Evolutionary conservation across 2,329 filamentous ascomycete genomes (phyloP), one percentile per base, ranked within the genome.

Genomic region (Colletotrichum melonis): DNA sequence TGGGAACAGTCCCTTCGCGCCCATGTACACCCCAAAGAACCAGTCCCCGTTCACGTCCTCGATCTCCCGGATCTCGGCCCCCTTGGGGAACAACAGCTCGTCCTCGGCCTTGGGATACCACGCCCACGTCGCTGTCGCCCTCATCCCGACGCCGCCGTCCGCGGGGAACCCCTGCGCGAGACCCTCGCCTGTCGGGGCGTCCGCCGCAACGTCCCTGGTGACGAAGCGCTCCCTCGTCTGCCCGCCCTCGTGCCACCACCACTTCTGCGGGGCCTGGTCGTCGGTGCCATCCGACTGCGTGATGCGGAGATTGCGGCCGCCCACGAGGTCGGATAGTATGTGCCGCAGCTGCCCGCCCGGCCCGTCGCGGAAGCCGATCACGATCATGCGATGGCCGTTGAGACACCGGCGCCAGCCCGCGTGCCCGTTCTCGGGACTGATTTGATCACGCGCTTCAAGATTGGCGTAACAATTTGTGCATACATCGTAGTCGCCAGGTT

Each of bases 1-100:
- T 5, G 95, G 95, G 79, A 98, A 97, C 76, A 98, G 78, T 0
- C 95, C 95, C 77, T 90, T 92, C 28, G 84, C 85, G 0, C 95
- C 95, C 84, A 95, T 95, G 85, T 97, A 98, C 32, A 91, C 91
- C 0, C 96, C 96, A 84, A 92, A 93, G 78, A 89, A 95, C 95
- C 95, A 98, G 81, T 98, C 95, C 22, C 92, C 94, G 80, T 98
- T 98, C 60, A 97, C 91, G 81, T 97, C 93, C 80, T 96, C 93
- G 49, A 93, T 91, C 84, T 98, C 96, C 7, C 88, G 88, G 16
- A 98, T 89, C 81, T 97, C 94, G 0, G 95, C 95, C 11, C 93
- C 92, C 63, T 91, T 92, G 0, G 96, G 96, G 77, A 98, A 98
- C 75, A 92, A 82, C 54, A 98, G 83, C 83, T 98, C 96, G 79